Base-by-base conservation (phyloP, 179 eudicot species). In the Sideroxylon spinosum region DNA sequence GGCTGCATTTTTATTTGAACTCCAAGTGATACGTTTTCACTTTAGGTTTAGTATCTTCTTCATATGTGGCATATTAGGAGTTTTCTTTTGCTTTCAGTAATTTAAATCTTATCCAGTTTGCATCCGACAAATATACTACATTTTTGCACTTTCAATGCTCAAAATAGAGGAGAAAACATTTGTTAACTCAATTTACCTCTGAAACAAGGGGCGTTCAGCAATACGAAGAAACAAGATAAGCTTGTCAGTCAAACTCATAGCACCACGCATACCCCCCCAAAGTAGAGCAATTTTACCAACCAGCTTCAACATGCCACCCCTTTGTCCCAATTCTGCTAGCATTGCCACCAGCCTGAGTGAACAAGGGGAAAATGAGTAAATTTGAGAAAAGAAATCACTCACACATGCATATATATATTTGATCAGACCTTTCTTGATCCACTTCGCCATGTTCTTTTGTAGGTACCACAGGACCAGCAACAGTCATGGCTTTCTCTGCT, bases 261-360 rank as follows among this genome's bases (percentile, higher is more conserved):
- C 99, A 84, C 99, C 99, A 79, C 99, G 95, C 81, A 96, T 85
- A 60, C 99, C 99, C 80, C 99, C 99, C 98, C 98, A 96, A 73
- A 96, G 95, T 79, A 96, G 80, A 78, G 99, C 99, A 79, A 92
- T 49, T 86, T 92, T 96, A 14, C 91, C 92, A 71, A 92, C 86
- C 63, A 96, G 86, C 85, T 49, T 94, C 84, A 96, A 77, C 78
- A 86, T 73, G 50, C 99, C 99, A 69, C 98, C 97, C 85, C 70
- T 89, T 78, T 96, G 97, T 78, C 98, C 97, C 85, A 90, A 81
- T 85, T 87, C 97, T 29, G 97, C 78, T 77, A 96, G 87, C 90
- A 90, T 84, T 48, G 92, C 86, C 62, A 96, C 97, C 80, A 96
- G 77, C 90, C 99, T 96, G 90, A 65, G 71, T 56, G 70, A 22